Evolutionary conservation across 257 asterid species (phyloP).

Genomic region (Buddleja alternifolia): DNA sequence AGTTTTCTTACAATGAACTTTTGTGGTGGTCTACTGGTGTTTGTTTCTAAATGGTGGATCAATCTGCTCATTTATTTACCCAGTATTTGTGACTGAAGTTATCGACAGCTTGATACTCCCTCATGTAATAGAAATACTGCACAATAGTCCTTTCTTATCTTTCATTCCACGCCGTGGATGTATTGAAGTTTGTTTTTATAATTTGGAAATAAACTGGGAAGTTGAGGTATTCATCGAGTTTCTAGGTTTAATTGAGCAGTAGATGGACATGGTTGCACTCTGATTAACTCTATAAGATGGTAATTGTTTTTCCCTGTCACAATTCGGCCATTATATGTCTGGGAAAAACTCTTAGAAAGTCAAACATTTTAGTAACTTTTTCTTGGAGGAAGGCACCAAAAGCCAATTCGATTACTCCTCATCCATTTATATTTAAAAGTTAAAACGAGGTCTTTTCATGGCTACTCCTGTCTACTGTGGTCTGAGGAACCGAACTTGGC

Average conservation of each 20-base stretch:
- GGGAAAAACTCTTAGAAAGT: not conserved
- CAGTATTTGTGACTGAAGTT: not conserved
- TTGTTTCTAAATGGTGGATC: too few species aligned
- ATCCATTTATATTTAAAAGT: not conserved
- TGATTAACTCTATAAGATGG: not conserved
- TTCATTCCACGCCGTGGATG: not conserved
- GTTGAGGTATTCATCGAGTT: not conserved
- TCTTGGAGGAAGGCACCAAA: not conserved
- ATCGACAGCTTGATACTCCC: not conserved
- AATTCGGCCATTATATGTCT: not conserved
- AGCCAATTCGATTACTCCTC: not conserved
- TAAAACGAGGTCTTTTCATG: not conserved
- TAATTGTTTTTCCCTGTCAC: not conserved
- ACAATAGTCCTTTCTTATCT: not conserved
- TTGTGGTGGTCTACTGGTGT: conserved; percentile 2
- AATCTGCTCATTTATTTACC: too few species aligned
- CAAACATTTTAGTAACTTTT: not conserved
- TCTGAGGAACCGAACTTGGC: not conserved
- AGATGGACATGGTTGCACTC: not conserved
- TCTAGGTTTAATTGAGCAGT: not conserved
- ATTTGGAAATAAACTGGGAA: not conserved
- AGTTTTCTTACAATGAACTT: not conserved
- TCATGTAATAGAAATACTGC: conserved; percentile 2
- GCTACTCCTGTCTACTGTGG: not conserved
- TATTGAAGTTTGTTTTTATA: not conserved